Percentiles rank a stretch among this genome's conserved stretches.
Conservation (phyloP, 2,329 filamentous ascomycete genomes). For the Ophiostoma pallidulum region DNA sequence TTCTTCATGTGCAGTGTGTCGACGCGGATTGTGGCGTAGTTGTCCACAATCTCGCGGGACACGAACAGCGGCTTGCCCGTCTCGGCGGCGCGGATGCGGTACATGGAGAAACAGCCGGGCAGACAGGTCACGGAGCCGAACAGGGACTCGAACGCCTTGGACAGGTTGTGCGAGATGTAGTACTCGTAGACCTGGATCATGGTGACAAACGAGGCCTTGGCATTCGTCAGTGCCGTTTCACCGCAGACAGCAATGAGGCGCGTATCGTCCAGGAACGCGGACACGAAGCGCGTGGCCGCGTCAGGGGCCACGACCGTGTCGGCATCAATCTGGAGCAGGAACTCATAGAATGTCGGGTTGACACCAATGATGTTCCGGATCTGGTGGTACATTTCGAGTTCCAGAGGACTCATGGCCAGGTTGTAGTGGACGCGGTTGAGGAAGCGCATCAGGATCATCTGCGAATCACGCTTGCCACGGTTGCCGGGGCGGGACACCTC, state of each 20-base stretch:
- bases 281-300: slow-evolving; percentile 83
- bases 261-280: slow-evolving; percentile 84
- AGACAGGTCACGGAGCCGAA: slow-evolving; percentile 97
- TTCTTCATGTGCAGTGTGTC: slow-evolving; percentile 99
- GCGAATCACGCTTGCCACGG: slow-evolving; percentile 97
- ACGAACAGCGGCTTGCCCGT: slow-evolving; percentile 94
- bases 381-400: slow-evolving; percentile 97
- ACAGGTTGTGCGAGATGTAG: slow-evolving; percentile 94
- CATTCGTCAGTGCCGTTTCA: slow-evolving; percentile 87
- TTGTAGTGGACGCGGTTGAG: slow-evolving; percentile 99
- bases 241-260: slow-evolving; percentile 90
- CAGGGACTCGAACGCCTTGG: slow-evolving; percentile 95
- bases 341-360: slow-evolving; percentile 97
- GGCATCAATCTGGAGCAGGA: slow-evolving; percentile 90
- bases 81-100: slow-evolving; percentile 88
- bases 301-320: slow-evolving; percentile 90
- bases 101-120: slow-evolving; percentile 99
- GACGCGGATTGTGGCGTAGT: slow-evolving; percentile 86
- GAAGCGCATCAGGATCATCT: slow-evolving; percentile 98
- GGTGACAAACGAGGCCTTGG: slow-evolving; percentile 85
- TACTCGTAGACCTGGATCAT: slow-evolving; percentile 99
- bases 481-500: slow-evolving; percentile 93
- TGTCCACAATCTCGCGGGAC: slow-evolving; percentile 79
- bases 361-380: slow-evolving; percentile 98
- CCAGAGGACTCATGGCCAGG: slow-evolving; percentile 86